Evolutionary conservation across 2,329 filamentous ascomycete species (phyloP), one percentile per base, ranked within the genome.

Genomic region (Colletotrichum spaethianum): DNA sequence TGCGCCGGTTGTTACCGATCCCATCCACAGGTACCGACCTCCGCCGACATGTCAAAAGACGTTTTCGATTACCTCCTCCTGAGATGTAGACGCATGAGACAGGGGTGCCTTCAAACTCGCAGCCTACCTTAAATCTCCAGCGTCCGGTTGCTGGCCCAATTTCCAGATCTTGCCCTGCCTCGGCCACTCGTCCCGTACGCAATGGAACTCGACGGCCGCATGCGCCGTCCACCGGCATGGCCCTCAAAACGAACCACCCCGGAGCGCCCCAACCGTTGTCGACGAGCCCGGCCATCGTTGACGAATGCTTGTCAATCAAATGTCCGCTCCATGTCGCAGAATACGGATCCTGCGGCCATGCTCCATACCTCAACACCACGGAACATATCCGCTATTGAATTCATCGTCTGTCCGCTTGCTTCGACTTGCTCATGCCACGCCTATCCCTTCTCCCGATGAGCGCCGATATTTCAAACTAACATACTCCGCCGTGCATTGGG

Each of bases 181-280:
- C 69, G 59, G 53, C 59, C 57, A 46, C 59, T 31, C 42, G 18
- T 63, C 59, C 65, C 65, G 65, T 48, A 23, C 65, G 65, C 70
- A 55, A 63, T 63, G 57, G 60, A 63, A 63, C 50, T 60, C 38
- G 70, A 46, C 59, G 69, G 28, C 68, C 56, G 50, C 59, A 64
- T 68, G 53, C 70, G 60, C 70, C 65, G 59, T 72, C 60, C 65
- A 53, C 42, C 70, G 44, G 63, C 65, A 64, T 63, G 52, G 38
- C 8, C 31, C 20, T 64, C 59, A 44, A 23, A 63, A 63, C 55
- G 46, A 60, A 67, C 16, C 42, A 33, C 38, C 65, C 69, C 50
- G 40, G 57, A 63, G 40, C 23, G 11, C 68, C 31, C 65, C 59
- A 55, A 28, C 61, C 53, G 18, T 52, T 20, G 42, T 50, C 50